Evolutionary conservation across 106 monocot species (phyloP), one percentile per base, ranked within the genome.

Genomic region (Xerophyta viscosa): DNA sequence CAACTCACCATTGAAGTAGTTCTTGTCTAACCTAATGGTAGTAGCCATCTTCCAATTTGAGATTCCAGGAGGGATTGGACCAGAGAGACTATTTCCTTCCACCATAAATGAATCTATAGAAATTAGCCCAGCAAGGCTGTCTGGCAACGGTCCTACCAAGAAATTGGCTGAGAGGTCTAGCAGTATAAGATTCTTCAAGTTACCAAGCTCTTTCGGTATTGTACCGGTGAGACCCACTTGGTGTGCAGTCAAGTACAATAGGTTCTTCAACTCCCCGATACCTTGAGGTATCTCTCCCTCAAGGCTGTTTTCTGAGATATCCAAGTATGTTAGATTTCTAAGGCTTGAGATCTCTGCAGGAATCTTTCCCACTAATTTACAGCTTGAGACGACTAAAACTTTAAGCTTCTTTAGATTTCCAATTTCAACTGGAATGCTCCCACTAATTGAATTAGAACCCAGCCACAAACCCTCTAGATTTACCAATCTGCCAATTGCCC

Each of bases 161-260:
- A 75, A 68, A 66, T 94, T 94, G 81, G 78, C 81, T n/a, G 88
- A 88, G 27, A 94, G 58, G 37, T 81, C 78, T 21, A 94, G 17
- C 24, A 75, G 76, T 56, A 56, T 61, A 33, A 94, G 70, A 48
- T 75, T 81, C 30, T 50, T 75, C 58, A 84, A 81, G 24, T 49
- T 47, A 10, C 88, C 94, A 39, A 94, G 51, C 44, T 65, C 48
- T 54, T 52, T 72, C 1, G 94, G 88, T 29, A 94, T 72, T 12
- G 9, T 41, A 12, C 94, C 94, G 62, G 42, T 71, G 3, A 94
- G 66, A 31, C 94, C 94, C n/a, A 77, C 66, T 64, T 70, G 63
- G 18, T 77, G 44, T 42, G 84, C 88, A 51, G 81, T 22, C 23
- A 94, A 54, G 55, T 72, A 84, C 8, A 52, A 30, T 22, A 94